Evolutionary conservation across 495 filamentous ascomycete genomes (phyloP).

Genomic region (Parachaetomium inaequale): DNA sequence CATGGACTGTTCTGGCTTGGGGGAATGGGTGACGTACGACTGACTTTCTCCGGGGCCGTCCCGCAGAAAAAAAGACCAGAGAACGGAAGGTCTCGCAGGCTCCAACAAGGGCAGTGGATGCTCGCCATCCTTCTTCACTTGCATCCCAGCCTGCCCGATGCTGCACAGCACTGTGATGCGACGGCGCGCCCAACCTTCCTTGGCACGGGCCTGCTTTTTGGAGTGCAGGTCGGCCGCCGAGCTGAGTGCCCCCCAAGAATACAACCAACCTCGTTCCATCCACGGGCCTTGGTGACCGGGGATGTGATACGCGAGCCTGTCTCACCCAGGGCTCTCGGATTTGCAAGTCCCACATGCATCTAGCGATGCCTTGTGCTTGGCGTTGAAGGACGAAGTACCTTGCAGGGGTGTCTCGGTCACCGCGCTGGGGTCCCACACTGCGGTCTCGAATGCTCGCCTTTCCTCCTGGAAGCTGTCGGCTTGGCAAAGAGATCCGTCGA

Average conservation of each 20-base stretch:
- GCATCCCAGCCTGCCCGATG: too few species aligned
- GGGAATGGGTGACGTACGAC: not conserved
- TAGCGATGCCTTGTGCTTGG: not conserved
- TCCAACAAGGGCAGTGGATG: too few species aligned
- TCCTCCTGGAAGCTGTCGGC: too few species aligned
- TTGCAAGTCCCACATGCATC: not conserved
- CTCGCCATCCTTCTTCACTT: too few species aligned
- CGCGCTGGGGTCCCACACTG: not conserved
- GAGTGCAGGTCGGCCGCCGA: too few species aligned
- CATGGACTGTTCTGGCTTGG: not conserved
- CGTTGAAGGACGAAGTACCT: not conserved
- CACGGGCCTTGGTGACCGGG: not conserved
- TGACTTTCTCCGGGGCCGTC: not conserved
- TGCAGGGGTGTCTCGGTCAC: not conserved
- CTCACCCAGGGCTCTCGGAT: not conserved
- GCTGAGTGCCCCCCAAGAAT: not conserved
- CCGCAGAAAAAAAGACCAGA: too few species aligned
- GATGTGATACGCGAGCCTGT: constrained; percentile 6
- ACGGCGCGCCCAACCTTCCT: too few species aligned
- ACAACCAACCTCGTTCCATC: constrained; percentile 2
- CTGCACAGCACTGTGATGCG: too few species aligned
- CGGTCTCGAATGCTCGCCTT: not conserved
- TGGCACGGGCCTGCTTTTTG: too few species aligned
- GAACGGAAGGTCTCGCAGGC: not conserved
- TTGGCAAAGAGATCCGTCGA: too few species aligned